phyloP scores from a whole-genome alignment of 139 green algal species.

The Tetraselmis chui region DNA sequence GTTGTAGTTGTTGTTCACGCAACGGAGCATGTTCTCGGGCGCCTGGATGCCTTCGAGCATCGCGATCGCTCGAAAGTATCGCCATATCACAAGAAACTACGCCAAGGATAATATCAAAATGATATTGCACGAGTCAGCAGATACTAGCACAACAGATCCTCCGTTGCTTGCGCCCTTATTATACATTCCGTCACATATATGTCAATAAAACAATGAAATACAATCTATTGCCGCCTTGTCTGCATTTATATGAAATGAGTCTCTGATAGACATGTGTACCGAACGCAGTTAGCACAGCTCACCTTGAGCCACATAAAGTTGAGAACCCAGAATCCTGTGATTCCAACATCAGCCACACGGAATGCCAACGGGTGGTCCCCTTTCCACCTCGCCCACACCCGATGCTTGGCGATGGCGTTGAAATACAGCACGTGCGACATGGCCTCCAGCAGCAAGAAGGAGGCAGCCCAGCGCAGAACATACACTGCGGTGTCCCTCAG shows the following conservation, averaged over 20 bases:
- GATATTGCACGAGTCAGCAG: too few species aligned
- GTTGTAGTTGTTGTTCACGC: constrained; percentile 91
- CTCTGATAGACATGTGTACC: too few species aligned
- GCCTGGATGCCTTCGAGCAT: constrained; percentile 71
- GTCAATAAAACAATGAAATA: too few species aligned
- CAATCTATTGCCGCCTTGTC: too few species aligned
- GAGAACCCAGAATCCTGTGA: constrained; percentile 75
- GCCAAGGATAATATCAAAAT: too few species aligned
- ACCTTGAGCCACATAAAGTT: constrained; percentile 94
- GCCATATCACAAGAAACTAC: constrained; percentile 47
- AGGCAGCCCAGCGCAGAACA: constrained; percentile 28
- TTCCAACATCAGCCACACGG: constrained; percentile 35
- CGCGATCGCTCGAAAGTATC: constrained; percentile 47
- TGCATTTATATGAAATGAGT: too few species aligned
- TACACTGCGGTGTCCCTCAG: constrained; percentile 29
- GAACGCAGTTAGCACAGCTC: too few species aligned
- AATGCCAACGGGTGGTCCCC: constrained; percentile 13
- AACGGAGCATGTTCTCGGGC: constrained; percentile 90
- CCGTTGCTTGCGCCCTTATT: too few species aligned
- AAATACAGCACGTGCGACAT: constrained; percentile 77
- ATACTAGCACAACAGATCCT: too few species aligned
- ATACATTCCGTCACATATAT: too few species aligned
- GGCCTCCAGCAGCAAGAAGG: constrained; percentile 59
- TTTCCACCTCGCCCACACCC: constrained; percentile 24
- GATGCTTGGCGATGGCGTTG: constrained; percentile 58